Conservation (phyloP, 352 stramenopile genomes). For the Pythium volutum region DNA sequence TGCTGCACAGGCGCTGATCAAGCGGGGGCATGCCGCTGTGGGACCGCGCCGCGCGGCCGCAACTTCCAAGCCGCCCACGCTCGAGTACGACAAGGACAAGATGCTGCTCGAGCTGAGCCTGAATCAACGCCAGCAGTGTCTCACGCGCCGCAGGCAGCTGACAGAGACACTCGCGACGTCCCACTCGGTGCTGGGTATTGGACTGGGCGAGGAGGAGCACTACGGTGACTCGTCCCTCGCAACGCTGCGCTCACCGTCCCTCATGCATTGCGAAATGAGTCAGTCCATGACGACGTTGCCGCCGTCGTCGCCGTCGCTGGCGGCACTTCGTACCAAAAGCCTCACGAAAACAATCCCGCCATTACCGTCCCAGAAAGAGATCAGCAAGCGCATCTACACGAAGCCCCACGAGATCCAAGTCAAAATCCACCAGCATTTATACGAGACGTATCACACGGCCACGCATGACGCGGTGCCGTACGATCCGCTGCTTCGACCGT, state of each 20-base stretch:
- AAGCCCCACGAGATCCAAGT: conserved; percentile 65
- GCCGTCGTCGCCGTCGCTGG: conserved; percentile 3
- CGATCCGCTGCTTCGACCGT: conserved; percentile 64
- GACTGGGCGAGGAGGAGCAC: conserved; percentile 22
- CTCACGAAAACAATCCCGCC: conserved; percentile 46
- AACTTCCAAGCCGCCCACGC: conserved; percentile 38
- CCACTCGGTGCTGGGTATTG: conserved; percentile 63
- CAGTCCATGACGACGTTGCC: background rate
- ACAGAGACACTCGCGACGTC: conserved; percentile 35
- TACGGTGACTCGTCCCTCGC: background rate
- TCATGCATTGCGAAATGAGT: conserved; percentile 18
- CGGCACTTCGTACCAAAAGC: conserved; percentile 18
- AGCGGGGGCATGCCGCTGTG: conserved; percentile 24
- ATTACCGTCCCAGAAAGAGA: conserved; percentile 53
- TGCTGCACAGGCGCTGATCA: conserved; percentile 34
- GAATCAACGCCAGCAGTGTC: conserved; percentile 62
- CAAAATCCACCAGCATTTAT: conserved; percentile 57
- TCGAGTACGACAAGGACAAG: conserved; percentile 55
- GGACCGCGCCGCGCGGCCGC: conserved; percentile 26
- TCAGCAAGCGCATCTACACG: conserved; percentile 60
- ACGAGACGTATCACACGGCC: conserved; percentile 40
- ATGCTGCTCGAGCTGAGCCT: conserved; percentile 73
- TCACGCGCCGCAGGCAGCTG: conserved; percentile 44
- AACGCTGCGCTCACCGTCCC: conserved; percentile 7
- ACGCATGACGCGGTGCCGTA: conserved; percentile 46